Base-by-base conservation (phyloP, 2,329 filamentous ascomycete species). In the Neopestalotiopsis sp. region DNA sequence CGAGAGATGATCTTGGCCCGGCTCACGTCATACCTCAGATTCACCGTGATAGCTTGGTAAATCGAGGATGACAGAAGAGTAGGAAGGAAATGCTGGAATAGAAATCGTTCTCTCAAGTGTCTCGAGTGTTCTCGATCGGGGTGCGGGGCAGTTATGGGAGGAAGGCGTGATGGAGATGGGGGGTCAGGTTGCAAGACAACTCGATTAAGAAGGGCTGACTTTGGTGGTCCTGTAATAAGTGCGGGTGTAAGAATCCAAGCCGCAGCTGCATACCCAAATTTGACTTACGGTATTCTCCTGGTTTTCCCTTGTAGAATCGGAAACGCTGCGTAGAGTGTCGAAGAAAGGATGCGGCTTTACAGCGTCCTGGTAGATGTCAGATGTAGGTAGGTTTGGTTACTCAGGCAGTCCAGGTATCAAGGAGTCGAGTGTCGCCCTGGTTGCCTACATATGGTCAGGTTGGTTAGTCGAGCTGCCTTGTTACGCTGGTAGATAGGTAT, bases 1-100 rank as follows among this genome's bases (percentile, higher is more conserved):
- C 77, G 76, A 73, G 76, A 75, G 70, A 73, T 68, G 71, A 75
- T 77, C 75, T 79, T 78, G 74, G 72, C 70, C 68, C 71, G 69
- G 69, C 75, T 78, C 77, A 79, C 78, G 77, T 78, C 81, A 80
- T 81, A 71, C 74, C 79, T 79, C 76, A 71, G 76, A 70, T 72
- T 75, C 74, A 76, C 75, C 74, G 69, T 64, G 53, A 64, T 53
- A 56, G 32, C 49, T 34, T 69, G 75, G 74, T 71, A 74, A 76
- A 74, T 73, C 72, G 74, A 74, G 74, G 72, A 74, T 71, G 71
- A 76, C 74, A 71, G 69, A 72, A 73, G 70, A 67, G 66, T 68
- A 71, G 66, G 66, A 67, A 58, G 57, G 38, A 49, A 67, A 58
- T 28, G 38, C 13, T 12, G 40, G 45, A 30, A 20, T 9, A 5